Percentiles rank a stretch among this genome's conserved stretches.
Evolutionary conservation across 257 asterid genomes (phyloP).

Genomic region (Petunia secreta): DNA sequence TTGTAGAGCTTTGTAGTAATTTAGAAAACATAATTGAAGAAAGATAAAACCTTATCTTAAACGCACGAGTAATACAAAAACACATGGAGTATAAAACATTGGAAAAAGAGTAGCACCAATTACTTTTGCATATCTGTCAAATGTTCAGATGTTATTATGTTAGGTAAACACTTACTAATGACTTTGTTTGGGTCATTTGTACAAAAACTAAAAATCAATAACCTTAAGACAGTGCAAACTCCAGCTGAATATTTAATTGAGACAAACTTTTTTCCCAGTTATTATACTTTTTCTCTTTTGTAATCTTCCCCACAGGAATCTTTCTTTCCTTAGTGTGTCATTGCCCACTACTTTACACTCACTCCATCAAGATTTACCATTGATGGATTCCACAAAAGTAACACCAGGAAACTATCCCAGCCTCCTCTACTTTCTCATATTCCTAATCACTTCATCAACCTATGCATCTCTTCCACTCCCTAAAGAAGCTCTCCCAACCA

Average conservation of each 20-base stretch:
- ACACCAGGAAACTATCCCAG: no score
- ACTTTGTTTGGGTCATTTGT: neutral
- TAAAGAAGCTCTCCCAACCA: slow-evolving; percentile 66
- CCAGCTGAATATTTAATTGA: neutral
- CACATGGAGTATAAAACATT: no score
- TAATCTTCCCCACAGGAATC: neutral
- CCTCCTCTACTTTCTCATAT: slow-evolving; percentile 42
- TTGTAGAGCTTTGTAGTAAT: no score
- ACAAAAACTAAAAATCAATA: no score
- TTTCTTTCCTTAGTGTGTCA: neutral
- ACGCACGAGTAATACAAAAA: no score
- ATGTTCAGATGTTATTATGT: no score
- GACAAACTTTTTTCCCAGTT: no score
- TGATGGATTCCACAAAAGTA: neutral
- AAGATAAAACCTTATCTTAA: no score
- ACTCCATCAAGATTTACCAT: slow-evolving; percentile 10
- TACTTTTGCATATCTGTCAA: no score
- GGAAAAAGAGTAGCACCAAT: no score
- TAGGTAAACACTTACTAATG: neutral
- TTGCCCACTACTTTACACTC: slow-evolving; percentile 15
- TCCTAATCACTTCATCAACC: slow-evolving; percentile 33
- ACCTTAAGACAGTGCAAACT: neutral
- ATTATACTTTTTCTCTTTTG: neutral
- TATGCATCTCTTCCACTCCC: slow-evolving; percentile 45
- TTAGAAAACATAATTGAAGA: no score